A percentile compares a stretch with the other conserved stretches of the same genome.
Evolutionary conservation across 169 alveolate genomes (phyloP).

Genomic region (Cryptosporidium sp.): DNA sequence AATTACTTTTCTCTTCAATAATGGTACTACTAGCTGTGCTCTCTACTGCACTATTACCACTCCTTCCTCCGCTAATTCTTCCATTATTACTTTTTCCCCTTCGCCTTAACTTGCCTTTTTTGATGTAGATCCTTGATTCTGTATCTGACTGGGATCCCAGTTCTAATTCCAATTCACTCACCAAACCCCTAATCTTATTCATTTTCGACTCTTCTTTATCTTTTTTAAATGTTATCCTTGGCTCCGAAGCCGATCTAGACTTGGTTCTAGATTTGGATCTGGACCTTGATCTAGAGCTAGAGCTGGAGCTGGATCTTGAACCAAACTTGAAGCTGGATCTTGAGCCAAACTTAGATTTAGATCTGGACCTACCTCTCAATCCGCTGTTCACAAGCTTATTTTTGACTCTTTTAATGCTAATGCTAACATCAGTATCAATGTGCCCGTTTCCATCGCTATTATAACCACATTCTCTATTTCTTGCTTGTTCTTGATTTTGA

Average conservation of each 20-base stretch:
- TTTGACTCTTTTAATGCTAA: slow-evolving; percentile 6
- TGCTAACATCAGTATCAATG: slow-evolving; percentile 6
- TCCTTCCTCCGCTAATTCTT: background rate
- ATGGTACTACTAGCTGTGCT: background rate
- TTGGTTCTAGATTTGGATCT: background rate
- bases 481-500: background rate
- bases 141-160: background rate
- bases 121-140: background rate
- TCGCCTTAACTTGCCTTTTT: background rate
- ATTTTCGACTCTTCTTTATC: background rate
- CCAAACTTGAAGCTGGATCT: background rate
- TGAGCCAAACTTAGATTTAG: background rate
- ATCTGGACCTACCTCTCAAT: background rate
- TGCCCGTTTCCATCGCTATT: background rate
- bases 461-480: background rate
- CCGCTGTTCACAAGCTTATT: background rate
- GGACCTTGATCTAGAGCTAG: background rate
- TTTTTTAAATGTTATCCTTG: background rate
- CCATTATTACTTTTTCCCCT: background rate
- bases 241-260: background rate
- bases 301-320: background rate
- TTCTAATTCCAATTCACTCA: background rate
- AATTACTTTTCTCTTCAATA: background rate
- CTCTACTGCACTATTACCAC: background rate
- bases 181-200: background rate